Base-by-base conservation (phyloP, 345 rosid genomes). In the Aurinia saxatilis region DNA sequence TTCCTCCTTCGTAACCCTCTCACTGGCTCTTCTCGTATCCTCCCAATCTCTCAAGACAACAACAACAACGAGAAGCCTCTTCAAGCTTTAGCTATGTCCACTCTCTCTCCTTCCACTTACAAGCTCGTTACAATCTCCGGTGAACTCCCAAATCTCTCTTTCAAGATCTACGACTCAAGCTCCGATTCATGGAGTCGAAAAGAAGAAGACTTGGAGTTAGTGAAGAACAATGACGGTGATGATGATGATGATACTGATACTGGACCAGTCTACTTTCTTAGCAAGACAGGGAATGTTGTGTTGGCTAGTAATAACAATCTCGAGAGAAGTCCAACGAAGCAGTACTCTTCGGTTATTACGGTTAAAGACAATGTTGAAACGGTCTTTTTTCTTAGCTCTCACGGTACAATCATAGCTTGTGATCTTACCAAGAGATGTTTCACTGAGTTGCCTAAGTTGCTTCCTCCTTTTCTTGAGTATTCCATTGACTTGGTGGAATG, bases 281-380 rank as follows among this genome's bases (percentile, higher is more conserved):
- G 96, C 53, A 88, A 76, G 33, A 75, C 85, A 6, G 98, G 98
- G 48, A 81, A 80, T 13, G 88, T 86, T 6, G 86, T 91, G 38
- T 76, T 83, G 1, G 84, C 96, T 0, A 60, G 17, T 53, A 60
- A 60, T 53, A 60, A 60, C 53, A 81, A 78, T 52, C 82, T 88
- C 77, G 88, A 81, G 61, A 78, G 98, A 74, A 91, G 87, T 52
- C 96, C 98, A 9, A 81, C 91, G 0, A 91, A 91, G 84, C 95
- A 84, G 60, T 88, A 79, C 73, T 88, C 96, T 30, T 88, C 96
- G 0, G 83, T 91, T 35, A 68, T 75, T 8, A 79, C 81, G n/a
- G 47, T 74, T 38, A 75, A 74, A 57, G 73, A 86, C 9, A 73
- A 81, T 2, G 73, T 78, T 21, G 84, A 82, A 31, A 72, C 53